Conservation (phyloP, 2,329 filamentous ascomycete species). For the Colletotrichum orchidophilum region DNA sequence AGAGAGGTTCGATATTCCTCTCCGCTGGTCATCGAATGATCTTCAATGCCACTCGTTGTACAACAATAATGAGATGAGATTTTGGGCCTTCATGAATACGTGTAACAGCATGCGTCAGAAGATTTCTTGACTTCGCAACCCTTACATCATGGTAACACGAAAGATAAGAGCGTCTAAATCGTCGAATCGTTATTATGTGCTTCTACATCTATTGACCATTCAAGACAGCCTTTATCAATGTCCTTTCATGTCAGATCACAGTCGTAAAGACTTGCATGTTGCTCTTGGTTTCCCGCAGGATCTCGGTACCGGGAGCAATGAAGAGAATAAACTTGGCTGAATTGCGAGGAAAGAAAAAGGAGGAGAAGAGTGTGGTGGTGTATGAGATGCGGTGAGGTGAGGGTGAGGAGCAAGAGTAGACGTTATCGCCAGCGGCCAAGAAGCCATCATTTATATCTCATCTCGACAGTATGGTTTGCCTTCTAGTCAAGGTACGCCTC, state of each 20-base stretch:
- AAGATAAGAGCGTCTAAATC: neutral
- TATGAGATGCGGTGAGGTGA: neutral
- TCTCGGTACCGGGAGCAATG: slow-evolving; percentile 61
- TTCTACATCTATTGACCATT: neutral
- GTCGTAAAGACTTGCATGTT: slow-evolving; percentile 51
- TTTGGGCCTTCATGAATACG: no score
- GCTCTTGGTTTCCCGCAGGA: slow-evolving; percentile 43
- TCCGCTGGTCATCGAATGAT: no score
- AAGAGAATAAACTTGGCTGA: slow-evolving; percentile 24
- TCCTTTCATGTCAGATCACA: slow-evolving; percentile 33
- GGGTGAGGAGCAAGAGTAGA: neutral
- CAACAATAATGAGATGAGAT: no score
- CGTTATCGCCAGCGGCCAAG: neutral
- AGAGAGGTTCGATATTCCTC: no score
- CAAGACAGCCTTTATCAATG: neutral
- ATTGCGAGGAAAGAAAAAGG: neutral
- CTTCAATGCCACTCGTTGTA: no score
- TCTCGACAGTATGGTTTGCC: neutral
- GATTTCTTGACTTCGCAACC: no score
- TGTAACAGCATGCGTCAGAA: no score
- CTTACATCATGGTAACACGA: neutral
- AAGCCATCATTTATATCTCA: slow-evolving; percentile 10
- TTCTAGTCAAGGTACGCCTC: no score
- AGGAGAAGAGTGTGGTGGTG: neutral
- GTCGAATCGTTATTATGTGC: neutral